These are phyloP conservation scores for Syncephalastrum contaminatum DNA, from an alignment of 371 early-diverging fungal species.

Conservation along the genomic window DNA sequence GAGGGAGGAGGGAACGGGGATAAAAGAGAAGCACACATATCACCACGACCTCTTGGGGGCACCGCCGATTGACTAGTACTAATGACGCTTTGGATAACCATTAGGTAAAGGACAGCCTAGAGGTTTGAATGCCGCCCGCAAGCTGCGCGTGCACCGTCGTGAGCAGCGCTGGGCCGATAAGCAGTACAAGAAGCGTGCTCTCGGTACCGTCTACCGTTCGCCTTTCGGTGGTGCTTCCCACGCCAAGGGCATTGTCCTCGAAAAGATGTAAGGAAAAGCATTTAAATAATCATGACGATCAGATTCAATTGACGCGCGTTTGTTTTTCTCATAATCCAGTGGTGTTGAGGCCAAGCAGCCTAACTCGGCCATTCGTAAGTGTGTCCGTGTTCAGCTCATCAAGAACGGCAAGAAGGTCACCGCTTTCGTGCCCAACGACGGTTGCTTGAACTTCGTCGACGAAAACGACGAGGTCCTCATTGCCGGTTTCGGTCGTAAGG, in stretches of 20 bases:
- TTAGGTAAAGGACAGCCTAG: constrained; percentile 92
- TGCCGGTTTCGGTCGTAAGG: constrained; percentile 95
- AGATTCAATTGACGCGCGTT: background rate
- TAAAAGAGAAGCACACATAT: no score
- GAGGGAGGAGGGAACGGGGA: no score
- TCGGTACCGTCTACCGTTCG: constrained; percentile 97
- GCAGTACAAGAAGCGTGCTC: constrained; percentile 97
- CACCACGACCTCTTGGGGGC: no score
- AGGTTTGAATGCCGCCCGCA: constrained; percentile 99
- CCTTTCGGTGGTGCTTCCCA: constrained; percentile 99
- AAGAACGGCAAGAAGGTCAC: constrained; percentile 99
- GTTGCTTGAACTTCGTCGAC: constrained; percentile 98
- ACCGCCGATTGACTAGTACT: no score
- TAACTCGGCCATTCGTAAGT: constrained; percentile 99
- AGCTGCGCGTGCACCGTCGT: constrained; percentile 96
- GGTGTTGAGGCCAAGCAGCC: constrained; percentile 99
- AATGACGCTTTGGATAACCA: background rate
- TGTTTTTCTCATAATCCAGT: constrained; percentile 37
- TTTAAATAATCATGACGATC: background rate
- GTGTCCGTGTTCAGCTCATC: constrained; percentile 99
- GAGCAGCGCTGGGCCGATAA: constrained; percentile 99
- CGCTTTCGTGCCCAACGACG: constrained; percentile 99
- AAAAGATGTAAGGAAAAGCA: constrained; percentile 95
- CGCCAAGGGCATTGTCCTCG: constrained; percentile 99
- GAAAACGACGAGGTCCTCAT: constrained; percentile 98